phyloP scores from a whole-genome alignment of 805 yeast species.

The Candida coleopterorum region DNA sequence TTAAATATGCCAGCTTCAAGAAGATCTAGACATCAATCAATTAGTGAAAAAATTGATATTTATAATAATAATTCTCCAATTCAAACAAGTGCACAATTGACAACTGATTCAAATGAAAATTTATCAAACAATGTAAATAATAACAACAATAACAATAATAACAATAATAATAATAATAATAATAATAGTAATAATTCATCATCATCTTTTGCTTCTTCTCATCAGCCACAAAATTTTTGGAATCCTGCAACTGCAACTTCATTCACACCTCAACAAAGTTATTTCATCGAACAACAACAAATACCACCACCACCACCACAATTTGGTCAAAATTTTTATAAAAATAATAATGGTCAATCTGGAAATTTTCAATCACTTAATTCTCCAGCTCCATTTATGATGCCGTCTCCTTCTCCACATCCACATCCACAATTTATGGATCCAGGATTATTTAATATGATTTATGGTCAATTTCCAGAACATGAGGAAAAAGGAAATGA shows the following conservation, averaged over 20 bases:
- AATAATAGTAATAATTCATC: slow-evolving; percentile 15
- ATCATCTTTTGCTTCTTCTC: too few relatives aligned
- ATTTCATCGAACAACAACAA: slow-evolving; percentile 24
- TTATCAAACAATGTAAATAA: not conserved
- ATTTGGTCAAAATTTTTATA: slow-evolving; percentile 3
- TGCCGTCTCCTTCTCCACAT: slow-evolving; percentile 30
- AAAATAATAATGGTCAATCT: slow-evolving; percentile 4
- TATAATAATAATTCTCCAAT: slow-evolving; percentile 45
- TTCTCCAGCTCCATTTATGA: slow-evolving; percentile 28
- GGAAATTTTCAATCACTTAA: slow-evolving; percentile 23
- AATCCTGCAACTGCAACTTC: slow-evolving; percentile 61
- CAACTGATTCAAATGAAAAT: slow-evolving; percentile 23
- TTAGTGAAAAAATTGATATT: slow-evolving; percentile 60
- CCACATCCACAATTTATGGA: slow-evolving; percentile 38
- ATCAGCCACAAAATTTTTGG: slow-evolving; percentile 44
- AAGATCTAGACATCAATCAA: slow-evolving; percentile 46
- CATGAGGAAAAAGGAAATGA: not conserved
- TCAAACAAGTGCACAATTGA: slow-evolving; percentile 37
- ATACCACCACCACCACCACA: slow-evolving; percentile 20
- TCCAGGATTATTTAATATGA: slow-evolving; percentile 29
- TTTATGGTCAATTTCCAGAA: slow-evolving; percentile 16
- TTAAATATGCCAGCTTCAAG: slow-evolving; percentile 28
- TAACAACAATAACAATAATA: not conserved
- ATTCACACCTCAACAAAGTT: slow-evolving; percentile 44
- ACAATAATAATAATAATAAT: slow-evolving; percentile 10